Conservation (phyloP, 2,329 filamentous ascomycete genomes). For the Nakataea oryzae region DNA sequence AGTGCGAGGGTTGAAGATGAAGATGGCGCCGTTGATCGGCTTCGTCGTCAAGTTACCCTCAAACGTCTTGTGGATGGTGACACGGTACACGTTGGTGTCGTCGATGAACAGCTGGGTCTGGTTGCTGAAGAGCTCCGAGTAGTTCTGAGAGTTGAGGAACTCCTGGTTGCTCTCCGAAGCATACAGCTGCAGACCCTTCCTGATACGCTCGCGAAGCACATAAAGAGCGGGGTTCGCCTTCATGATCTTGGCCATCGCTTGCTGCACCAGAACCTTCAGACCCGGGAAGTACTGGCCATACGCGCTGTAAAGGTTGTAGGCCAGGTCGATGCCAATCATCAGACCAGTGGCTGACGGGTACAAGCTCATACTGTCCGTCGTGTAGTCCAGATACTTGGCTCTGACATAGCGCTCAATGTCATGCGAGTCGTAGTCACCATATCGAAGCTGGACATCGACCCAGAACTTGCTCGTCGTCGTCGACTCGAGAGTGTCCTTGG, state of each 20-base stretch:
- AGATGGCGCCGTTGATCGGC: constrained; percentile 98
- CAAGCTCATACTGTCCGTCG: constrained; percentile 96
- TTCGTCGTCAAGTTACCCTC: constrained; percentile 98
- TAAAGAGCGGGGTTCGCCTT: constrained; percentile 97
- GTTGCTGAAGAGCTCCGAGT: constrained; percentile 97
- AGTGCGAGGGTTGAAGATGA: constrained; percentile 99
- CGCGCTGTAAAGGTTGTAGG: constrained; percentile 96
- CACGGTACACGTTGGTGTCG: constrained; percentile 97
- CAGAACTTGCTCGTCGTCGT: constrained; percentile 99
- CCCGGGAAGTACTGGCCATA: constrained; percentile 99
- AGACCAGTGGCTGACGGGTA: constrained; percentile 94
- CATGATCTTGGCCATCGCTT: constrained; percentile 99
- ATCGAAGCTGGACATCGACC: constrained; percentile 48
- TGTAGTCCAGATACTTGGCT: constrained; percentile 98
- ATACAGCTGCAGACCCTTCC: constrained; percentile 95
- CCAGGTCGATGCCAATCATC: constrained; percentile 96
- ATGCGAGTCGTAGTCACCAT: constrained; percentile 93
- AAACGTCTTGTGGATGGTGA: constrained; percentile 99
- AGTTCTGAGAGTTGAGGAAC: constrained; percentile 98
- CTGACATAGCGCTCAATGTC: constrained; percentile 97
- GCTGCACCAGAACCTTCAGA: constrained; percentile 87
- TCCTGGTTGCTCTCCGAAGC: constrained; percentile 98
- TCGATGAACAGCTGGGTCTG: constrained; percentile 98
- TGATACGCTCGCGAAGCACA: constrained; percentile 91
- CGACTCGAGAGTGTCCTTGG: constrained; percentile 87